phyloP scores from a whole-genome alignment of 768 basidiomycete genomes.

The Tylopilus sp. region DNA sequence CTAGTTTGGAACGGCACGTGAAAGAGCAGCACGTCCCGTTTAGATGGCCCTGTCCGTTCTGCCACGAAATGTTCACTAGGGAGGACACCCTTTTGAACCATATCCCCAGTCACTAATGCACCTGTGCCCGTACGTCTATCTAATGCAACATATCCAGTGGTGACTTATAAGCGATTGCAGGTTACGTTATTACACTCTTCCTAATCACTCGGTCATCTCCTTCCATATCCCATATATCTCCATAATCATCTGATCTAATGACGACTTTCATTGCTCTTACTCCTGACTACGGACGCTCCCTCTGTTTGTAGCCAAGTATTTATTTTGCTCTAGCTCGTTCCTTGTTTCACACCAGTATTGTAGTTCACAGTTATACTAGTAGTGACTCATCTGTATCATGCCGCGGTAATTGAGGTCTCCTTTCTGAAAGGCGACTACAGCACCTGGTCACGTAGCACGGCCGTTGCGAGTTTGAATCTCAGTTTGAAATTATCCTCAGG shows the following conservation, averaged over 20 bases:
- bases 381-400: too few species aligned
- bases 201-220: not conserved
- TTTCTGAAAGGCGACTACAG: too few species aligned
- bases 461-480: too few species aligned
- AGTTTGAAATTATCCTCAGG: too few species aligned
- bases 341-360: too few species aligned
- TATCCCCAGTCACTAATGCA: not conserved
- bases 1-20: conserved; percentile 10
- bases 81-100: not conserved
- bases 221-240: not conserved
- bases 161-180: not conserved
- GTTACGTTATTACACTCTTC: not conserved
- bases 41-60: conserved; percentile 9
- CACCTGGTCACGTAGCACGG: too few species aligned
- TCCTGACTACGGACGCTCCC: not conserved
- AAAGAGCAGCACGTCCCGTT: conserved; percentile 8
- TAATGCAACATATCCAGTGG: not conserved
- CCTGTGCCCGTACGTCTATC: not conserved
- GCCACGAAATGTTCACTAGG: conserved; percentile 3
- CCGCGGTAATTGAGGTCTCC: too few species aligned
- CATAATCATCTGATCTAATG: not conserved
- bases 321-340: too few species aligned
- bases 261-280: too few species aligned
- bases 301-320: not conserved
- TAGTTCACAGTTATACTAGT: too few species aligned